phyloP scores from a whole-genome alignment of 345 rosid genomes.

The Lumnitzera littorea region DNA sequence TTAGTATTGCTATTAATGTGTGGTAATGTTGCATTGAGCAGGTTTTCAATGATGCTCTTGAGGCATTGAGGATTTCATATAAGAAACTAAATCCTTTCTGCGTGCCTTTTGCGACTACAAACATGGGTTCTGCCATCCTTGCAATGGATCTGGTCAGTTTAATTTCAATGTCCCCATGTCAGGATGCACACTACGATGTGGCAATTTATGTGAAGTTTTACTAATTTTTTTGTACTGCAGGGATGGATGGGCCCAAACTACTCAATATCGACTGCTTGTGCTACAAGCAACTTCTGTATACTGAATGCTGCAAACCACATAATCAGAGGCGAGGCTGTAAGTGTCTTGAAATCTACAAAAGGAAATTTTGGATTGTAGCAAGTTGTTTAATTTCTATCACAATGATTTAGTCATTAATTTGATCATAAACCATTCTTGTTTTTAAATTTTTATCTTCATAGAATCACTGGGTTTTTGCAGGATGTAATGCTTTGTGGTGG shows the following conservation, averaged over 20 bases:
- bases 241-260: conserved; percentile 75
- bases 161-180: neutral
- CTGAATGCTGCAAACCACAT: conserved; percentile 55
- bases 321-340: conserved; percentile 49
- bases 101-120: conserved; percentile 47
- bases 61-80: conserved; percentile 38
- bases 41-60: conserved; percentile 39
- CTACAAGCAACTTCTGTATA: conserved; percentile 57
- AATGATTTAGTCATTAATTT: too few species aligned
- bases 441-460: neutral
- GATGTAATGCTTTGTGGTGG: conserved; percentile 58
- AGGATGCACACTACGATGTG: too few species aligned
- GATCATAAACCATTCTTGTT: neutral
- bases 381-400: too few species aligned
- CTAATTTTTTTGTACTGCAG: conserved; percentile 17
- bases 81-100: conserved; percentile 48
- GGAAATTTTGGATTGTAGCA: too few species aligned
- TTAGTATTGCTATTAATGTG: neutral
- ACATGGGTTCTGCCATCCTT: conserved; percentile 52
- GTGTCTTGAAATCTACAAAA: conserved; percentile 7
- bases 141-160: conserved; percentile 45
- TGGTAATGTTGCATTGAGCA: conserved; percentile 9
- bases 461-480: conserved; percentile 18
- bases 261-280: conserved; percentile 54
- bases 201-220: neutral